Evolutionary conservation across 805 yeast genomes (phyloP), one percentile per base, ranked within the genome.

Genomic region (Alloascoidea africana): DNA sequence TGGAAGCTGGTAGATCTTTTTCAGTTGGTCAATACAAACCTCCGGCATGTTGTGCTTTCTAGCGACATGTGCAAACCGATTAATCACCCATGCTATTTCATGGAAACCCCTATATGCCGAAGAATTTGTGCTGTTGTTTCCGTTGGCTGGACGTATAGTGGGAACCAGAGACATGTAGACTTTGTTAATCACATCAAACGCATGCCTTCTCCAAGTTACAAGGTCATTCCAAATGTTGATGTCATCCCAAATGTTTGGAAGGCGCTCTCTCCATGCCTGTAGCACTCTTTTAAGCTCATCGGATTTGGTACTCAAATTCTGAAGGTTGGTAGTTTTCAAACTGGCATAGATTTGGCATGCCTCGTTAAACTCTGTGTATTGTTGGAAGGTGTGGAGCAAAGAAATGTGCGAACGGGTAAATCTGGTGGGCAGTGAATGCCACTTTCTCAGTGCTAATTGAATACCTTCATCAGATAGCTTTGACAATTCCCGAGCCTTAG

Each of bases 171-270:
- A 97, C 68, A 87, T 70, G 56, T 91, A 91, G 2, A 84, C 94
- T 54, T 82, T 82, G 63, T 91, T 91, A 48, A 91, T 87, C 17
- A 89, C 96, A 45, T 84, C 87, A 66, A 93, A 91, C 0, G 95
- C 96, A 60, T 91, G 97, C 58, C 91, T 97, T 47, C 99, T 70
- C 99, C 99, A 91, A 0, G 97, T 87, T 3, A 91, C 94, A 42
- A 91, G 61, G 53, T 91, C 99, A 46, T 93, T 87, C 99, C 99
- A 91, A 42, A 87, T 72, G 53, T 86, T 89, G 50, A 91, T 87
- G 54, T 91, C 98, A 58, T 91, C 99, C 96, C 97, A 91, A 5
- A 73, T 65, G 50, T 91, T 91, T 8, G 99, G 99, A 37, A 93
- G 63, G 44, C 99, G 75, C 53, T 91, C 99, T 51, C 98, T 68